phyloP scores from a whole-genome alignment of 164 flowering plant genomes.

The Magnolia changhungtana region DNA sequence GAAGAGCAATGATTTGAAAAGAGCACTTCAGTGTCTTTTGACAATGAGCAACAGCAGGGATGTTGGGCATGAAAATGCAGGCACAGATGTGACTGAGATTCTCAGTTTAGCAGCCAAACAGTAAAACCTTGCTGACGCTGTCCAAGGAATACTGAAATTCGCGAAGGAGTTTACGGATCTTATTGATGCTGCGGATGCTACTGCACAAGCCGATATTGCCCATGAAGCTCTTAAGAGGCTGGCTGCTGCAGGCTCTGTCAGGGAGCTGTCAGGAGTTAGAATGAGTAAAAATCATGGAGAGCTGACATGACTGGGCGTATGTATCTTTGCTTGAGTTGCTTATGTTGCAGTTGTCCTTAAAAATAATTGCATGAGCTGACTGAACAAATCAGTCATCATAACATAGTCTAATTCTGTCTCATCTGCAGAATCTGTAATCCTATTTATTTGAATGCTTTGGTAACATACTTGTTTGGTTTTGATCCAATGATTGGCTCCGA shows the following conservation, averaged over 20 bases:
- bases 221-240: slow-evolving; percentile 92
- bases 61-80: slow-evolving; percentile 70
- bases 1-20: slow-evolving; percentile 92
- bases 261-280: slow-evolving; percentile 86
- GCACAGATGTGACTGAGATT: slow-evolving; percentile 73
- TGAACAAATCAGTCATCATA: background rate
- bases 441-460: background rate
- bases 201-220: slow-evolving; percentile 92
- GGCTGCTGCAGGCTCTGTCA: slow-evolving; percentile 92
- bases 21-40: slow-evolving; percentile 92
- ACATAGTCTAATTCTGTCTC: background rate
- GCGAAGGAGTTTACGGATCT: slow-evolving; percentile 89
- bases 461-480: background rate
- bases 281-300: slow-evolving; percentile 94
- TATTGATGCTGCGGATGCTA: slow-evolving; percentile 99
- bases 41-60: slow-evolving; percentile 98
- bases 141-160: slow-evolving; percentile 89
- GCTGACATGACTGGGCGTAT: slow-evolving; percentile 81
- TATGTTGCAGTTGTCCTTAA: background rate
- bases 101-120: slow-evolving; percentile 65
- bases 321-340: slow-evolving; percentile 20
- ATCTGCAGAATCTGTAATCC: background rate
- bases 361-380: background rate
- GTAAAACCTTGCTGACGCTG: slow-evolving; percentile 79
- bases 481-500: no score